Base-by-base conservation (phyloP, 305 asterid species). In the Solanum hybrid region DNA sequence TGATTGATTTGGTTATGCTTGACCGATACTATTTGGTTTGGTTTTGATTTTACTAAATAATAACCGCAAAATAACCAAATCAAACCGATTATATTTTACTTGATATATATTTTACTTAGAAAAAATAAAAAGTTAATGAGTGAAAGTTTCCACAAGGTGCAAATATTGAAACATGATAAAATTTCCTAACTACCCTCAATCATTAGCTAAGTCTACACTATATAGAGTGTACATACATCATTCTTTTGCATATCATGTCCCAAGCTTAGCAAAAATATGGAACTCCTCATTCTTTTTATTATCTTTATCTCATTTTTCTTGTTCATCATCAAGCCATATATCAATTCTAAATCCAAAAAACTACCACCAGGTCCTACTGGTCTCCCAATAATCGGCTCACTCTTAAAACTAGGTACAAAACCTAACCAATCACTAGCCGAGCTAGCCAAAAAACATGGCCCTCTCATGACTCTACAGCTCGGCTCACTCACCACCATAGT, bases 361-460 rank as follows among this genome's bases (percentile, higher is more conserved):
- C 75, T 75, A 36, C 92, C 92, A 11, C 92, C 92, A 13, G 92
- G 92, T 1, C 92, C 92, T 7, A 67, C 82, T 39, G 86, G 80
- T 0, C 40, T 89, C n/a, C 92, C 92, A n/a, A 34, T 91, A 40
- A 73, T 91, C 29, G 92, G 92, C 18, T 79, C 89, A 33, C 88
- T 89, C 6, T 51, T 40, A 2, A 35, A 71, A 34, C 89, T 91
- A 1, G 91, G 92, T 33, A 7, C 71, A 24, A 74, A n/a, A 13
- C 90, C 91, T 2, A 73, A 89, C 80, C 88, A 86, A 29, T 91
- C 92, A 61, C 86, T 91, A 34, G 90, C 91, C 20, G 61, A 64
- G 29, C 61, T 91, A 35, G 77, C 92, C 80, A 86, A 89, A 83
- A 86, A 42, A 14, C 36, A 91, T 69, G 92, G 91, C 33, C 91